phyloP scores from a whole-genome alignment of 1,139 yeast species.

The Candida frijolesensis region DNA sequence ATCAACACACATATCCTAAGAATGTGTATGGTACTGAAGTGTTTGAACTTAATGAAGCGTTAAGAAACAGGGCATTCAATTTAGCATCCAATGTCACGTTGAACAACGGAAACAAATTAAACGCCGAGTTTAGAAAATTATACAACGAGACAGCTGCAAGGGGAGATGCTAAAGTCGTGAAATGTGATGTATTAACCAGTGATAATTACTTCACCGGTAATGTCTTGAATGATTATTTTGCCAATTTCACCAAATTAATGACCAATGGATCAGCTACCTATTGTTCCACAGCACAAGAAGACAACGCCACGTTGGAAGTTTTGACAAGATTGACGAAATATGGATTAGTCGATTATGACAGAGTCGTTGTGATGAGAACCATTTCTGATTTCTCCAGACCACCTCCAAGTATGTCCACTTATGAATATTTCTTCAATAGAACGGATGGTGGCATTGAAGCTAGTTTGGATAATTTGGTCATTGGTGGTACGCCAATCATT shows the following conservation, averaged over 20 bases:
- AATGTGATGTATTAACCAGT: slow-evolving; percentile 63
- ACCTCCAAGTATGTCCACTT: slow-evolving; percentile 50
- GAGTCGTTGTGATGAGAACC: slow-evolving; percentile 64
- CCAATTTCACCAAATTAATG: slow-evolving; percentile 48
- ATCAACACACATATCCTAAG: slow-evolving; percentile 54
- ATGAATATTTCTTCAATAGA: slow-evolving; percentile 51
- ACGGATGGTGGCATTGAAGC: slow-evolving; percentile 56
- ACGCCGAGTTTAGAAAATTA: slow-evolving; percentile 47
- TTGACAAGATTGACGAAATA: slow-evolving; percentile 54
- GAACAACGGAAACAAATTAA: slow-evolving; percentile 47
- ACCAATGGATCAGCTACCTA: slow-evolving; percentile 63
- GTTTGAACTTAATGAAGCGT: slow-evolving; percentile 59
- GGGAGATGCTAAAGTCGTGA: slow-evolving; percentile 48
- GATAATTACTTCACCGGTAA: slow-evolving; percentile 64
- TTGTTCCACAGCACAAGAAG: slow-evolving; percentile 70
- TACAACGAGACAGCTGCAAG: slow-evolving; percentile 55
- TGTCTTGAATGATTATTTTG: slow-evolving; percentile 51
- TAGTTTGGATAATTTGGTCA: slow-evolving; percentile 53
- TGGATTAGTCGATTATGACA: slow-evolving; percentile 58
- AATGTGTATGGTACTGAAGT: slow-evolving; percentile 67
- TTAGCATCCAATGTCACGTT: slow-evolving; percentile 50
- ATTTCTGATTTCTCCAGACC: slow-evolving; percentile 65
- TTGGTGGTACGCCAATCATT: slow-evolving; percentile 59
- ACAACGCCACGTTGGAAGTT: slow-evolving; percentile 66
- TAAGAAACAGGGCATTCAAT: slow-evolving; percentile 59